These are phyloP conservation scores for Saraca asoca DNA, from an alignment of 331 rosid genomes.

Conservation along the genomic window DNA sequence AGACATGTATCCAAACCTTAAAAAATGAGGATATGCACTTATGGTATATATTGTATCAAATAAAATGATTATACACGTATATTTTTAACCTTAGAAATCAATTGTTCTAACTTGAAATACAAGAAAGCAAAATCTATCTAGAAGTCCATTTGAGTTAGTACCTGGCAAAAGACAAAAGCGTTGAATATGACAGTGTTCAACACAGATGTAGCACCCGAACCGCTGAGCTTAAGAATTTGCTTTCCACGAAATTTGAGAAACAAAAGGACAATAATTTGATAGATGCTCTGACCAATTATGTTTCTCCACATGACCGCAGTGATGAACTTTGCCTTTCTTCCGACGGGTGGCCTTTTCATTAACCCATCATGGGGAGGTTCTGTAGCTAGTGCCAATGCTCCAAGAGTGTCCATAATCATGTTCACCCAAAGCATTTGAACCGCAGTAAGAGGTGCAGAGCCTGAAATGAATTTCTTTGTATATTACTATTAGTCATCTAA, in stretches of 20 bases:
- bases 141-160: conserved; percentile 31
- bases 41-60: too few species aligned
- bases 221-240: conserved; percentile 50
- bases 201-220: conserved; percentile 47
- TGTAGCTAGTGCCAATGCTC: conserved; percentile 90
- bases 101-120: background rate
- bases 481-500: background rate
- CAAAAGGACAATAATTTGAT: conserved; percentile 67
- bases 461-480: conserved; percentile 45
- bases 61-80: too few species aligned
- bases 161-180: conserved; percentile 93
- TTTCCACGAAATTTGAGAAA: conserved; percentile 60
- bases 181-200: conserved; percentile 82
- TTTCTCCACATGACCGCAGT: conserved; percentile 86
- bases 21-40: too few species aligned
- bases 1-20: too few species aligned
- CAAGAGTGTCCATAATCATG: conserved; percentile 94
- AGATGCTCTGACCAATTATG: conserved; percentile 77
- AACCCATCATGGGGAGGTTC: conserved; percentile 84
- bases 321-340: conserved; percentile 66
- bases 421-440: conserved; percentile 99
- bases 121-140: background rate
- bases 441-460: conserved; percentile 84
- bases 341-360: conserved; percentile 79
- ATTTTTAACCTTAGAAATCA: too few species aligned